Evolutionary conservation across 768 basidiomycete species (phyloP), one percentile per base, ranked within the genome.

Genomic region (Leccinum ochraceum): DNA sequence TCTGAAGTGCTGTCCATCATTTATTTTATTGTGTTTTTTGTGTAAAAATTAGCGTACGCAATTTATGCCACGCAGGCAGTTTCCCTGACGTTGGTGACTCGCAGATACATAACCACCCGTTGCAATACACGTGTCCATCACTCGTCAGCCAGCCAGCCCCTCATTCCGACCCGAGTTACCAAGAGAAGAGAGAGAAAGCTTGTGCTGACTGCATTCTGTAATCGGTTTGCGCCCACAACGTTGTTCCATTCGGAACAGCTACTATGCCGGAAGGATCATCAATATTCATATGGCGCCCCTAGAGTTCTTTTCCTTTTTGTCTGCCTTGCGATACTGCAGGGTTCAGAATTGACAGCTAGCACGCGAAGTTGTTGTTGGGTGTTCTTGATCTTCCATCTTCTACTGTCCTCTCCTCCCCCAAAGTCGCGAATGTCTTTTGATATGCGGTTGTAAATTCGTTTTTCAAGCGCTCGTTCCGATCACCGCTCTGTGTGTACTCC

Each of bases 241-340:
- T 44, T 2, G 9, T 36, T 30, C 53, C 48, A 49, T 22, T 49
- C 44, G 51, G 61, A 34, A 50, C 16, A 59, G 63, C 42, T 30
- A 56, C 58, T 36, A 36, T 65, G 54, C 63, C 63, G 63, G 63
- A 64, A 64, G 63, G 63, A 64, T 64, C 63, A 64, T 64, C 36
- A 14, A n/a, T 22, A 32, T 32, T 16, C 53, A 24, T 37, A 22
- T 36, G 8, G 22, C 26, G 32, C 8, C n/a, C 13, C 42, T 20
- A 30, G 16, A 20, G 44, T 49, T 30, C n/a, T 46, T 30, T 56
- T 49, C 44, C 44, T 53, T 53, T 53, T 50, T 51, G 30, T 30
- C 24, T 30, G n/a, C n/a, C 11, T 46, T 11, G 44, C 20, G 44
- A 46, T 46, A 46, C 9, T n/a, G 44, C 44, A 46, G 20, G 44